Evolutionary conservation across 2,329 filamentous ascomycete species (phyloP), one percentile per base, ranked within the genome.

Genomic region (Ophiostoma sp.): DNA sequence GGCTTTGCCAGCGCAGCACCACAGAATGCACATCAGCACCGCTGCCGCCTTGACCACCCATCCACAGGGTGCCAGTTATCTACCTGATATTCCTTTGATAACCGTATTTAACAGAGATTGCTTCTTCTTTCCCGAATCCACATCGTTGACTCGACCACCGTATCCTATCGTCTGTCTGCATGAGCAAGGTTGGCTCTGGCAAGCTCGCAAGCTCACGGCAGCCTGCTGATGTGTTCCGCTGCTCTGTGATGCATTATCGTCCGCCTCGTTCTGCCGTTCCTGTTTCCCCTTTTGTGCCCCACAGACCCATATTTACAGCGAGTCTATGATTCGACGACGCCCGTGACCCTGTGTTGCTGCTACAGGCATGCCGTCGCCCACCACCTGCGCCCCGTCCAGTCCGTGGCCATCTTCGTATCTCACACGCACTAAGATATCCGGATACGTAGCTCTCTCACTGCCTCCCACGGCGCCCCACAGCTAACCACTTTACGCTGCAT

Each of bases 401-500:
- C 8, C 14, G 45, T n/a, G 16, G 49, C 49, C 27, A 12, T 60
- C 27, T 60, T 60, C 55, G 55, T 60, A 60, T 60, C 55, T 14
- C 27, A 38, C 27, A 60, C 2, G 11, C 38, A 49, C 27, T 40
- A 60, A 5, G 11, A 2, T 14, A 60, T 27, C 12, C 7, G 18
- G 5, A 18, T 60, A 14, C 27, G 2, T 38, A 44, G 27, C 14
- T 14, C 27, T 18, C 11, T 42, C 11, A 36, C 60, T 40, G 44
- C 64, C 67, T 68, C 47, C 36, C 64, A 58, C 64, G 49, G 40
- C 12, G 47, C 49, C 47, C 45, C 67, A 68, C 64, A 45, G 63
- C 58, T 38, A 62, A 44, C 62, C 27, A 45, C 63, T 65, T 66
- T 52, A 62, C 44, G 62, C 6, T 67, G 66, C 63, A 68, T 68